Evolutionary conservation across 768 basidiomycete genomes (phyloP), one percentile per base, ranked within the genome.

Genomic region (Suillus discolor): DNA sequence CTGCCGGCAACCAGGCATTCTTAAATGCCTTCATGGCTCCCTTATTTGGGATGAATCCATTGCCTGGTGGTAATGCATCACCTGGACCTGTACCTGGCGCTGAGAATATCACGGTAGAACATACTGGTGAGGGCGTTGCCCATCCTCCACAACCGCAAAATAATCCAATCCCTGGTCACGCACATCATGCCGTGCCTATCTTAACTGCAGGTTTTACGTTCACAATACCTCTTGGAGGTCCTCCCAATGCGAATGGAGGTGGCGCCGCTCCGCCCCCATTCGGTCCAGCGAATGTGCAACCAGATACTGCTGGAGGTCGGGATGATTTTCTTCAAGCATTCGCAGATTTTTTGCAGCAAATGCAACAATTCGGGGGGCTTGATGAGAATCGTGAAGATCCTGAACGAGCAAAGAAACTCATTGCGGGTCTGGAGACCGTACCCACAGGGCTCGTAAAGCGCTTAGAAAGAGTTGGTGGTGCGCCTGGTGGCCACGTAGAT

Each of bases 341-440:
- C 69, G 62, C 71, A 15, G 67, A 72, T 28, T 70, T 78, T 57
- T 62, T 77, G 60, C 73, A 74, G 63, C 73, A 73, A 51, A 67
- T 61, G 66, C 66, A 47, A 44, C 55, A 31, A 55, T 70, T 76
- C 42, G 71, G 72, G 1, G 68, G 62, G 20, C 55, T 69, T 51
- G 80, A 79, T 4, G 77, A 80, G 23, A 74, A 80, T 68, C 77
- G 78, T 34, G 90, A 92, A 66, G 88, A 91, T 68, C 89, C 89
- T 0, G 88, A 86, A 65, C 82, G 90, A 36, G 92, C 91, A 1
- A 85, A 83, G 74, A 81, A 78, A 65, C 81, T 93, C 13, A 75
- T 93, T 2, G 81, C 79, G 39, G 91, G 86, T 1, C 74, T 93
- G 4, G 90, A 91, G 57, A 83, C 80, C 44, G 90, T 93, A 6